phyloP scores from a whole-genome alignment of 768 basidiomycete species.

The Neoboletus magnificus region DNA sequence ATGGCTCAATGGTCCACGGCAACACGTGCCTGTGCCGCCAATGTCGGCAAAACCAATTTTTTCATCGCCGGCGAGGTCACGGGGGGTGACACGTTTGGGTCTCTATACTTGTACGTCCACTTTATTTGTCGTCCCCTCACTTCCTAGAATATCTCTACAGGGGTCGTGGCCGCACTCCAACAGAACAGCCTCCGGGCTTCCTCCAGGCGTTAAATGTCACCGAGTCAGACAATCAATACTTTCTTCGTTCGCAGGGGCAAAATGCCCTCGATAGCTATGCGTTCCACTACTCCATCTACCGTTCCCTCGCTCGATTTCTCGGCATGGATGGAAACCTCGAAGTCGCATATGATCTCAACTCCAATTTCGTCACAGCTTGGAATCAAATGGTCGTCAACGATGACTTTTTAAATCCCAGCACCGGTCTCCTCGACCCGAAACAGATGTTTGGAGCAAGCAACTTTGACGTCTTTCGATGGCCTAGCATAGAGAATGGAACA shows the following conservation, averaged over 20 bases:
- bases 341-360: constrained; percentile 81
- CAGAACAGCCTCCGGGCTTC: constrained; percentile 66
- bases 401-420: constrained; percentile 76
- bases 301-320: constrained; percentile 78
- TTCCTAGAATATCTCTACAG: constrained; percentile 34
- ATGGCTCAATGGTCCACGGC: constrained; percentile 70
- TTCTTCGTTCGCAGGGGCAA: constrained; percentile 62
- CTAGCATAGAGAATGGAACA: constrained; percentile 80
- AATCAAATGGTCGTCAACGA: constrained; percentile 87
- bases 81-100: constrained; percentile 87
- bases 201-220: constrained; percentile 66
- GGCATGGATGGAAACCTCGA: constrained; percentile 96
- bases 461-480: constrained; percentile 95
- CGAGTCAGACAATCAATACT: constrained; percentile 61
- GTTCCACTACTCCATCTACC: constrained; percentile 95
- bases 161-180: constrained; percentile 84
- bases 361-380: constrained; percentile 88
- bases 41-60: constrained; percentile 80
- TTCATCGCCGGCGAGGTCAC: constrained; percentile 93
- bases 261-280: constrained; percentile 76
- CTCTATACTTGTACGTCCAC: constrained; percentile 71
- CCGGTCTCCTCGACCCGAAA: constrained; percentile 66
- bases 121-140: neutral
- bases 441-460: constrained; percentile 94
- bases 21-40: constrained; percentile 71